These are phyloP conservation scores for Letharia lupina DNA, from an alignment of 495 filamentous ascomycete genomes.

Conservation along the genomic window DNA sequence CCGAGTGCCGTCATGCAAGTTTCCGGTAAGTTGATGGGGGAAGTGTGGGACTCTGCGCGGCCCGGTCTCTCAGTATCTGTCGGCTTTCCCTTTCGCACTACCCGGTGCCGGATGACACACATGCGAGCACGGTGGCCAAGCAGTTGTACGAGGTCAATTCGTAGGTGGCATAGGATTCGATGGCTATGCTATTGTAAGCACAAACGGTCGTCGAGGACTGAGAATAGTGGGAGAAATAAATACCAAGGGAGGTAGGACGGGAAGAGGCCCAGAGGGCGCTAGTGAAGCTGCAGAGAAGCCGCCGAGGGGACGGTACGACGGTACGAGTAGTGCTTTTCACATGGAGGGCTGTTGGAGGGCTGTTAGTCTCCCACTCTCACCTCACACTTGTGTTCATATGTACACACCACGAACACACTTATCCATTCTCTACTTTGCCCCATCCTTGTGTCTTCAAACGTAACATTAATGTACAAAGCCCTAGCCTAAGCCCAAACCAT, in stretches of 20 bases:
- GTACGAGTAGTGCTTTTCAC: no score
- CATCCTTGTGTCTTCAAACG: no score
- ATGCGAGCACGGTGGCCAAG: neutral
- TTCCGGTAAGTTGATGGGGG: neutral
- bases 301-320: no score
- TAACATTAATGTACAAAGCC: neutral
- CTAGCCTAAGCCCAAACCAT: conserved; percentile 11
- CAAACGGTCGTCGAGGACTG: no score
- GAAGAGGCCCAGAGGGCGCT: neutral
- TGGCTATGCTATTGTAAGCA: neutral
- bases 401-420: no score
- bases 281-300: no score
- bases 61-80: neutral
- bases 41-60: neutral
- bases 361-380: no score
- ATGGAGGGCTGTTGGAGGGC: no score
- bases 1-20: neutral
- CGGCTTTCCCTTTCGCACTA: neutral
- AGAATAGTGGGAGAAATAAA: no score
- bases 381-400: no score
- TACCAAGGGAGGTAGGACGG: neutral
- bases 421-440: no score
- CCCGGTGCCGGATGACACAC: neutral
- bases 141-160: neutral
- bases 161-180: neutral